Base-by-base conservation (phyloP, 139 green algal species). In the Axilococcus clingmanii region DNA sequence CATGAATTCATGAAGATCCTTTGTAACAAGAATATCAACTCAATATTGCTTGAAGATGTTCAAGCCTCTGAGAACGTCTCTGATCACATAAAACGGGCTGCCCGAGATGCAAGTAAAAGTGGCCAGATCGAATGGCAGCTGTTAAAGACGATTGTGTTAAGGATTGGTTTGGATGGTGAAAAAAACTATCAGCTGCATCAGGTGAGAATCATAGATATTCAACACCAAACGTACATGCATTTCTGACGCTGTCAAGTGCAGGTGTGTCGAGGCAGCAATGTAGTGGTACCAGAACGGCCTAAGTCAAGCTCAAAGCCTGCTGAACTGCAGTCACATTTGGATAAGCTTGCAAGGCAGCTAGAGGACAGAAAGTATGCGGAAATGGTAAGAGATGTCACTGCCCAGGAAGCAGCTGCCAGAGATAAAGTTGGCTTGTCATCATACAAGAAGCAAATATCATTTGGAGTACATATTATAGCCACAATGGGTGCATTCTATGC, bases 401-500 rank as follows among this genome's bases (percentile, higher is more conserved):
- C 40, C 1, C 57, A 75, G n/a, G 81, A 84, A 48, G 38, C 48
- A 16, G 45, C 66, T 34, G 66, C 60, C 9, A 58, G 35, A 23
- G 29, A 49, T 27, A 19, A 27, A 0, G 60, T 57, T 31, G 52
- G 52, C 15, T 48, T 91, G 5, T 56, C 49, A 5, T 83, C 63
- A 8, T 80, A 72, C 14, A 69, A 64, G 36, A 52, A 85, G 46
- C 82, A 91, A 61, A 53, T 87, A 4, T 69, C 60, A 0, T 88
- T 82, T 66, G 83, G 76, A 3, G 40, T 82, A n/a, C 82, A 91
- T 51, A 68, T 92, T 17, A 27, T 89, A 1, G 72, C 80, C 0
- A 84, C 81, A 48, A 92, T 92, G 83, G 75, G 63, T 14, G 71
- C 76, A 3, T 86, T 86, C 37, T 89, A 78, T 50, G 65, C 74